phyloP scores from a whole-genome alignment of 2,329 filamentous ascomycete genomes.

The Aspergillus fischeri region DNA sequence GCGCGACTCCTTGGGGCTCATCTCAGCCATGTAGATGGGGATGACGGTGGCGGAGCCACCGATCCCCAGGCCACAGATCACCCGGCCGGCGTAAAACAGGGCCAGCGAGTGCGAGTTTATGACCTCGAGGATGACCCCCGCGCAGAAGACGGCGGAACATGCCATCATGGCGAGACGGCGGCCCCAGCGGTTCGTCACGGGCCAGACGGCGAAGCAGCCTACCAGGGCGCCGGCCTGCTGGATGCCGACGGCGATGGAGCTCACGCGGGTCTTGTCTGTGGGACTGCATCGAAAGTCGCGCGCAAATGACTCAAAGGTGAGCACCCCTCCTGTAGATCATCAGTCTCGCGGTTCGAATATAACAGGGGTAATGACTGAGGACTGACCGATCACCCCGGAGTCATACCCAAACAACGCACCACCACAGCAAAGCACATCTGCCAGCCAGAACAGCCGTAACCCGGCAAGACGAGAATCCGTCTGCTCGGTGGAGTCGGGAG shows the following conservation, averaged over 20 bases:
- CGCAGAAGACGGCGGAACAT: constrained; percentile 45
- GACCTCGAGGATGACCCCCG: constrained; percentile 45
- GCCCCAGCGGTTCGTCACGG: constrained; percentile 45
- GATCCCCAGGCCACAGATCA: constrained; percentile 48
- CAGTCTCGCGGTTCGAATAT: neutral
- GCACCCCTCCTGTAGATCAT: constrained; percentile 37
- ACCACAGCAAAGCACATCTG: constrained; percentile 49
- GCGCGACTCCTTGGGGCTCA: constrained; percentile 45
- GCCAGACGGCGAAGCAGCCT: constrained; percentile 49
- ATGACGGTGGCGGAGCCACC: constrained; percentile 45
- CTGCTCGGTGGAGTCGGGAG: neutral
- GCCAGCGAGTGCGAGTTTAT: constrained; percentile 44
- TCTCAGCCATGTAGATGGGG: constrained; percentile 44
- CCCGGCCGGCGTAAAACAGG: constrained; percentile 45
- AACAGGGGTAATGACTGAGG: too few relatives aligned
- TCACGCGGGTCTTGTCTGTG: constrained; percentile 40
- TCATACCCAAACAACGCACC: constrained; percentile 45
- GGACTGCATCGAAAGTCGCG: constrained; percentile 41
- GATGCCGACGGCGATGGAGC: constrained; percentile 48
- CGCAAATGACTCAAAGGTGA: constrained; percentile 45
- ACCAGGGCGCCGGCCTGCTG: constrained; percentile 52
- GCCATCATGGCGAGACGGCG: constrained; percentile 44
- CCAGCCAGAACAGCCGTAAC: constrained; percentile 50
- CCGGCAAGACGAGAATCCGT: constrained; percentile 27
- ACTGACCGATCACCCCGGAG: constrained; percentile 41